These are phyloP conservation scores for Tolypocladium tropicale DNA, from an alignment of 2,329 filamentous ascomycete species.

Conservation along the genomic window DNA sequence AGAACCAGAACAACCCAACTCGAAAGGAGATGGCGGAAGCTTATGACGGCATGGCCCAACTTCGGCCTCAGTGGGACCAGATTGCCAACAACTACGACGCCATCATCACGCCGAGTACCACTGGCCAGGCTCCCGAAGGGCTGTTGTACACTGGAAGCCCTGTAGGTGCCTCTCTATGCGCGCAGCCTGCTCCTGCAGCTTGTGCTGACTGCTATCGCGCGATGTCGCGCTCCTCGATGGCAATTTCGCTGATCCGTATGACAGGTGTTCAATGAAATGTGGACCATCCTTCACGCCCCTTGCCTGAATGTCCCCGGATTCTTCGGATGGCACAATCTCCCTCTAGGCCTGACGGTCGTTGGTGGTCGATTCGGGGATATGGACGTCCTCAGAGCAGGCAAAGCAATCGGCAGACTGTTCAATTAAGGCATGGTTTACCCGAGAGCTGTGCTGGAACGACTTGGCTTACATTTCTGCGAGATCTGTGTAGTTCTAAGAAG, in stretches of 20 bases:
- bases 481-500: too few relatives aligned
- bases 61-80: slow-evolving; percentile 43
- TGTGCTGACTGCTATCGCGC: too few relatives aligned
- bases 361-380: slow-evolving; percentile 35
- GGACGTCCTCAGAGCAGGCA: slow-evolving; percentile 31
- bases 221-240: slow-evolving; percentile 30
- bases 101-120: slow-evolving; percentile 46
- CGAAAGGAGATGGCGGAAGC: slow-evolving; percentile 39
- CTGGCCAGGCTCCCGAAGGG: slow-evolving; percentile 49
- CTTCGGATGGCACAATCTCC: slow-evolving; percentile 39
- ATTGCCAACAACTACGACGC: slow-evolving; percentile 41
- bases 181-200: too few relatives aligned
- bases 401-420: slow-evolving; percentile 24
- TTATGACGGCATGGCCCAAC: slow-evolving; percentile 39
- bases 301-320: slow-evolving; percentile 58
- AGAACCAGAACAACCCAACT: slow-evolving; percentile 32
- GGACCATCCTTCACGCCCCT: slow-evolving; percentile 43
- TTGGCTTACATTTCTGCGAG: too few relatives aligned
- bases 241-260: slow-evolving; percentile 18
- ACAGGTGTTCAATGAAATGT: slow-evolving; percentile 8
- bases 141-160: slow-evolving; percentile 41
- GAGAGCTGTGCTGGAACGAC: too few relatives aligned
- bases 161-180: background rate
- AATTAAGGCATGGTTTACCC: background rate
- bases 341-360: slow-evolving; percentile 47